Evolutionary conservation across 1,139 yeast species (phyloP), one percentile per base, ranked within the genome.

Genomic region (Saccharomyces hybrid): DNA sequence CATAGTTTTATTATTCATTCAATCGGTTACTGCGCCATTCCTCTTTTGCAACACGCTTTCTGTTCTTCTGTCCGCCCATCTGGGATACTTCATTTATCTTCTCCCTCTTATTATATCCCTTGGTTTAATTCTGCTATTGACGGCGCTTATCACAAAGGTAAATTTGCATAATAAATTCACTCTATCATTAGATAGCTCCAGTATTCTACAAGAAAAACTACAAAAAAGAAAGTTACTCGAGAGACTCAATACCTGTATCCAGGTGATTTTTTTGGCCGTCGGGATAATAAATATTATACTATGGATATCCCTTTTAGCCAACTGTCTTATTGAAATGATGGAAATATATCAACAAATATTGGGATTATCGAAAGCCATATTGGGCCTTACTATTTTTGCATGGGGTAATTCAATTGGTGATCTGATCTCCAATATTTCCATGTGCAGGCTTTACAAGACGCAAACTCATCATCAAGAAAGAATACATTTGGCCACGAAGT

Each of bases 341-440:
- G 62, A 72, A 79, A 57, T 72, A 83, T 52, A 69, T 54, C 73
- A 70, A 56, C 50, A 55, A 12, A 52, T 66, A 3, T 66, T 69
- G 7, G 62, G 65, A 4, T 59, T 69, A 2, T 83, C 91, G 21
- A 96, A 90, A 62, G 95, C 95, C 1, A 80, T 91, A 6, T 71
- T 89, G 21, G 98, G 98, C 0, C 75, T 90, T 27, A 90, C 97
- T 0, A 79, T 91, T 0, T 90, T 91, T 73, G 97, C 98, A 0
- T 74, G 91, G 61, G 99, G 99, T 6, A 93, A 91, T 67, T 90
- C 96, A 0, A 73, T 89, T 4, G 96, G 98, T n/a, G 99, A 93
- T 65, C 76, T 91, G 55, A 83, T 93, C 7, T 86, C 97, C 0
- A 90, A 93, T 66, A 77, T 86, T 52, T 88, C 96, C 1, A 68